Base-by-base conservation (phyloP, 2,329 filamentous ascomycete species). In the Colletotrichum agaves region DNA sequence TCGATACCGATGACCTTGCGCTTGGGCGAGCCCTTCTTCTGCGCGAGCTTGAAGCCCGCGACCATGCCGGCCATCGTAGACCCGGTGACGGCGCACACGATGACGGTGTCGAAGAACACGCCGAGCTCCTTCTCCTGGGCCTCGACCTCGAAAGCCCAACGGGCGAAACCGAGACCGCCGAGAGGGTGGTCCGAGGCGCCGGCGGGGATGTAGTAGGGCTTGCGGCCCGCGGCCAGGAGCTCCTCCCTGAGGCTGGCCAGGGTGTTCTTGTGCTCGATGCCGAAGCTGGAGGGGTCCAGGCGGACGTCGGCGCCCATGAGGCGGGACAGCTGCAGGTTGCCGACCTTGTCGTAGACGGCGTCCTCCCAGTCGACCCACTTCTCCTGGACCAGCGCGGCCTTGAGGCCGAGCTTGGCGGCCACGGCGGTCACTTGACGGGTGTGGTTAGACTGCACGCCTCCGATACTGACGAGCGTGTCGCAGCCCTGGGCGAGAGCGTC, bases 71-170 rank as follows among this genome's bases (percentile, higher is more conserved):
- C 91, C 75, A 91, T 84, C 1, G 91, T 93, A 5, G 85, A 89
- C 4, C 91, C 91, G 0, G 90, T 92, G 2, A 92, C 91, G 17
- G 88, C 89, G 75, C 90, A 92, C 8, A 91, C 90, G 61, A 93
- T 78, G 7, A 93, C 74, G 1, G 86, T 89, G 72, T 91, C 88
- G 75, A 91, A 93, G 76, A 90, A 90, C 11, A 91, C 73, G 0
- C 87, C 88, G 27, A 87, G 71, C 70, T 85, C 81, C 69, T 80
- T 78, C 77, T 93, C 90, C 77, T 93, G 90, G 69, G 82, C 80
- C 52, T 82, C 82, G 0, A 93, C 87, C 76, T 93, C 90, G 39
- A 91, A 88, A 1, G 90, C 90, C 87, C 90, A 93, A 2, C 89
- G 81, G 7, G 90, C 90, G 72, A 92, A 93, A 0, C 91, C 90